Conservation (phyloP, 805 yeast species). For the Candida corydali region DNA sequence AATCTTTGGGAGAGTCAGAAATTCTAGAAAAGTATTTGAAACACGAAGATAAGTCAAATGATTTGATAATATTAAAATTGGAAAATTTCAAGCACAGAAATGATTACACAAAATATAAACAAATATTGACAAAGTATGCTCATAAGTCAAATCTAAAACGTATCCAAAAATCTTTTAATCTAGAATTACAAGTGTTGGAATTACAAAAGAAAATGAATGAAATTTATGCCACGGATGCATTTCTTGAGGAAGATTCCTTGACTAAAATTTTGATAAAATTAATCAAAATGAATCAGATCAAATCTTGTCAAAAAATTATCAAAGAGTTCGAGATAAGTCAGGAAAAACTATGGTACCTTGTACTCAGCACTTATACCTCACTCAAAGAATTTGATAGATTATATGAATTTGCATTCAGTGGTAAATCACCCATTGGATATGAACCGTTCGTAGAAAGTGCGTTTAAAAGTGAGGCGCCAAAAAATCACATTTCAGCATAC, state of each 20-base stretch:
- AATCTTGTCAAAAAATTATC: slow-evolving; percentile 26
- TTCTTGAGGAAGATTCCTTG: slow-evolving; percentile 21
- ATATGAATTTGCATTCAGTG: slow-evolving; percentile 25
- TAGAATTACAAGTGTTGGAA: slow-evolving; percentile 29
- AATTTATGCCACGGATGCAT: slow-evolving; percentile 28
- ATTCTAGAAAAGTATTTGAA: slow-evolving; percentile 25
- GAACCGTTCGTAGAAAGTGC: slow-evolving; percentile 58
- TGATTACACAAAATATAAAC: slow-evolving; percentile 21
- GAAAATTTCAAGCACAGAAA: slow-evolving; percentile 16
- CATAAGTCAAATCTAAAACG: slow-evolving; percentile 18
- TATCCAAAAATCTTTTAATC: slow-evolving; percentile 18
- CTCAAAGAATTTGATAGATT: slow-evolving; percentile 30
- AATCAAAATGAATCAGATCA: slow-evolving; percentile 33
- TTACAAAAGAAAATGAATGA: slow-evolving; percentile 28
- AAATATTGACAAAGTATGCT: slow-evolving; percentile 19
- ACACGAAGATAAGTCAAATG: slow-evolving; percentile 27
- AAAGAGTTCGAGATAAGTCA: slow-evolving; percentile 28
- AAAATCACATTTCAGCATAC: slow-evolving; percentile 56
- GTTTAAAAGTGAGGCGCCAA: slow-evolving; percentile 46
- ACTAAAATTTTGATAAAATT: slow-evolving; percentile 22
- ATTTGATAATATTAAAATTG: slow-evolving; percentile 13
- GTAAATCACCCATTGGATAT: slow-evolving; percentile 69
- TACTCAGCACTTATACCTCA: slow-evolving; percentile 25
- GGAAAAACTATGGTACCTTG: slow-evolving; percentile 32
- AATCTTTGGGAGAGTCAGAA: slow-evolving; percentile 23